Conservation (phyloP, 1,284 basidiomycete genomes). For the Agroathelia rolfsii region DNA sequence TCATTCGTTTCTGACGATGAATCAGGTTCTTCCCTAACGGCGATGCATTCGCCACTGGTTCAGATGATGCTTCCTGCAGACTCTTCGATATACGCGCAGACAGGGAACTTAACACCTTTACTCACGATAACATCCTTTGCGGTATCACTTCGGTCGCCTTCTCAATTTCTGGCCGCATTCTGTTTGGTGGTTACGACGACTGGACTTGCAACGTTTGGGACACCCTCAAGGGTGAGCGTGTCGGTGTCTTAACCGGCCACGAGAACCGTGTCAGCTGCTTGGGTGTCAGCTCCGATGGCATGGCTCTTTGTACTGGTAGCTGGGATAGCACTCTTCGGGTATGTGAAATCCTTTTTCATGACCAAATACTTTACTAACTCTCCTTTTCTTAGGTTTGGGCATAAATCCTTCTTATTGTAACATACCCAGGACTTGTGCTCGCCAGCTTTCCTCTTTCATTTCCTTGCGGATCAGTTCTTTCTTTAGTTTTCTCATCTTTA, state of each 20-base stretch:
- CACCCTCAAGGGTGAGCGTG: slow-evolving; percentile 94
- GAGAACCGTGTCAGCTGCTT: slow-evolving; percentile 97
- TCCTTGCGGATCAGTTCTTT: slow-evolving; percentile 14
- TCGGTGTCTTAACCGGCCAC: slow-evolving; percentile 93
- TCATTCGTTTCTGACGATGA: slow-evolving; percentile 10
- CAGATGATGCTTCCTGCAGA: slow-evolving; percentile 97
- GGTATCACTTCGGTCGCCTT: slow-evolving; percentile 98
- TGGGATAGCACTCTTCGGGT: slow-evolving; percentile 98
- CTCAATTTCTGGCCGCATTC: slow-evolving; percentile 91
- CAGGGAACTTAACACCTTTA: slow-evolving; percentile 92
- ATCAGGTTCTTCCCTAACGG: slow-evolving; percentile 97
- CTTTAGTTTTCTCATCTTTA: slow-evolving; percentile 16
- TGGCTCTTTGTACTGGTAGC: slow-evolving; percentile 95
- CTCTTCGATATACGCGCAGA: slow-evolving; percentile 97
- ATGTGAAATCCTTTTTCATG: slow-evolving; percentile 22
- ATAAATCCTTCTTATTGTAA: slow-evolving; percentile 26
- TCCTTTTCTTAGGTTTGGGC: slow-evolving; percentile 43
- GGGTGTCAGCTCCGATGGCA: slow-evolving; percentile 91
- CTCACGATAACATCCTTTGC: slow-evolving; percentile 96
- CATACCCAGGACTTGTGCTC: slow-evolving; percentile 11
- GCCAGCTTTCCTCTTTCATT: slow-evolving; percentile 14
- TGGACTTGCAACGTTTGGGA: slow-evolving; percentile 99
- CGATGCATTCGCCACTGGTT: slow-evolving; percentile 97
- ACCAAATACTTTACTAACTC: slow-evolving; percentile 10
- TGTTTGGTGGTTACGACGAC: slow-evolving; percentile 98